Percentiles rank a stretch among this genome's conserved stretches.
phyloP scores from a whole-genome alignment of 805 yeast genomes.

The Hanseniaspora mollemarum region DNA sequence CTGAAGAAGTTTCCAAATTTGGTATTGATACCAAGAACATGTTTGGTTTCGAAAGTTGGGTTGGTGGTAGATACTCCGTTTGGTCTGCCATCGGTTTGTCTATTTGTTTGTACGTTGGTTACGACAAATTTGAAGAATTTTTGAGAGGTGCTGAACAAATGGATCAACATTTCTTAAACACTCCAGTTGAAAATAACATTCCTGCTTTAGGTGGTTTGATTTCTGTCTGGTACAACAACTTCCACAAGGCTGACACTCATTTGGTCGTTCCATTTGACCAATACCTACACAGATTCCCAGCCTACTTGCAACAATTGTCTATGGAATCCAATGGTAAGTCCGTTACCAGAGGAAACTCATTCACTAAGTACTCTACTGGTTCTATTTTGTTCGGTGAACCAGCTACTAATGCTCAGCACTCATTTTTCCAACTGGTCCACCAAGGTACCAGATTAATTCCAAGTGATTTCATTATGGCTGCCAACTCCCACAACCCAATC shows the following conservation, averaged over 20 bases:
- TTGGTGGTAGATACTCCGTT: constrained; percentile 99
- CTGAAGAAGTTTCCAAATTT: constrained; percentile 77
- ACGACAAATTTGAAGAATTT: constrained; percentile 82
- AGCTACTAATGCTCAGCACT: constrained; percentile 97
- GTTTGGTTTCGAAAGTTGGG: constrained; percentile 99
- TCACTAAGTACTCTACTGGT: constrained; percentile 92
- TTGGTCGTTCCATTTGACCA: constrained; percentile 98
- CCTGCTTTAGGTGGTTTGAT: constrained; percentile 88
- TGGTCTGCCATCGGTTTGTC: constrained; percentile 98
- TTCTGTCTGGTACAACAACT: constrained; percentile 97
- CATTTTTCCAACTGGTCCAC: constrained; percentile 98
- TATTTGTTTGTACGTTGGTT: constrained; percentile 90
- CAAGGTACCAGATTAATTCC: constrained; percentile 98
- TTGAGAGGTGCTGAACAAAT: constrained; percentile 96
- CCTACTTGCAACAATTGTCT: constrained; percentile 93
- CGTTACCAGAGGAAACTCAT: constrained; percentile 82
- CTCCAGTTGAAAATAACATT: constrained; percentile 84
- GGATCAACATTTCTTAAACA: constrained; percentile 74
- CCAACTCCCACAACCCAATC: constrained; percentile 95
- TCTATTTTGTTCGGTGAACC: constrained; percentile 96
- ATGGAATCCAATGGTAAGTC: constrained; percentile 99
- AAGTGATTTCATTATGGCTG: constrained; percentile 91
- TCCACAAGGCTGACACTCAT: constrained; percentile 96
- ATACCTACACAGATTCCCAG: constrained; percentile 98
- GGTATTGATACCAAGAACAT: constrained; percentile 96